A percentile compares a stretch with the other conserved stretches of the same genome.
Evolutionary conservation across 306 rosid genomes (phyloP).

Genomic region (Cyclanthera cordifolia): DNA sequence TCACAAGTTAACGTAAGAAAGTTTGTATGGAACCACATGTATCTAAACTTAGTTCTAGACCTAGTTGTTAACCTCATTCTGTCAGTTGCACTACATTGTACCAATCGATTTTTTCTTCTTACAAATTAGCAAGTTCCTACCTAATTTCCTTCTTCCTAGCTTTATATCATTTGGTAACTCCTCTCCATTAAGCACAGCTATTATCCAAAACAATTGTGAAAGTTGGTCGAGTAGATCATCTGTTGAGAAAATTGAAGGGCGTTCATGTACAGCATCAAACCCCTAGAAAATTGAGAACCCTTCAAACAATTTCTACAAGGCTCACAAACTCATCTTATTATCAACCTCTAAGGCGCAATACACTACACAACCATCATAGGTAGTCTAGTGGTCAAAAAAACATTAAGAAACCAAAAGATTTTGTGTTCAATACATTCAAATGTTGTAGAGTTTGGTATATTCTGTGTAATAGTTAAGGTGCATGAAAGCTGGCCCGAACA

Average conservation of each 20-base stretch:
- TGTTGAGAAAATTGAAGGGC: background rate
- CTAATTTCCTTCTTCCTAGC: background rate
- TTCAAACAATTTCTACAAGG: background rate
- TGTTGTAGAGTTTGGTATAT: too few relatives aligned
- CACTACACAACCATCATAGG: too few relatives aligned
- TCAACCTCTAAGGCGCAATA: background rate
- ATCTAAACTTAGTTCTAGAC: background rate
- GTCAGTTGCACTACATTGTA: background rate
- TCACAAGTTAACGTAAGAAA: background rate
- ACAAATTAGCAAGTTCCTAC: background rate
- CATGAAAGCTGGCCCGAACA: too few relatives aligned
- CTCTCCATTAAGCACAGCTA: background rate
- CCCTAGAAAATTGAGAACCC: background rate
- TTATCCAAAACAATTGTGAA: background rate
- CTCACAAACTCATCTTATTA: background rate
- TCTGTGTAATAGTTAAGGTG: too few relatives aligned
- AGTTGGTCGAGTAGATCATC: background rate
- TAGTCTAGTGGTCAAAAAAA: too few relatives aligned
- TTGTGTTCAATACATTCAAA: too few relatives aligned
- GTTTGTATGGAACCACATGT: background rate
- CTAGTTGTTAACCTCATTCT: background rate
- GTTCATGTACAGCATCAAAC: background rate
- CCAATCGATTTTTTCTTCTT: background rate
- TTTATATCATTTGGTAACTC: background rate
- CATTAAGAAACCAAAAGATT: too few relatives aligned